Conservation (phyloP, 306 rosid genomes). For the Leucaena leucocephala region DNA sequence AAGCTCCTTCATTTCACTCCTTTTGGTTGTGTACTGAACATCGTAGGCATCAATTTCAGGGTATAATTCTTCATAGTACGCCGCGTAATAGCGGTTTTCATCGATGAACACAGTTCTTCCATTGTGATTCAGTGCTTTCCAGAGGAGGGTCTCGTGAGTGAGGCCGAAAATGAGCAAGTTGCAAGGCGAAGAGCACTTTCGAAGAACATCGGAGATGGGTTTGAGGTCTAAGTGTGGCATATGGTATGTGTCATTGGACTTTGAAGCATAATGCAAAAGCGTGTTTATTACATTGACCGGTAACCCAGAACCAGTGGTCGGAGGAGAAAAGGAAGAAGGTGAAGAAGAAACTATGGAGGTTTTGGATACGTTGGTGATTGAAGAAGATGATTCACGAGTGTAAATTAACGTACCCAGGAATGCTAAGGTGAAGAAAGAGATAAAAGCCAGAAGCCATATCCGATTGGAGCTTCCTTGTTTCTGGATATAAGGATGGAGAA, state of each 20-base stretch:
- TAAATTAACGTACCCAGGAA: slow-evolving; percentile 77
- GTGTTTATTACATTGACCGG: slow-evolving; percentile 84
- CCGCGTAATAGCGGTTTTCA: slow-evolving; percentile 93
- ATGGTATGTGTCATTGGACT: slow-evolving; percentile 77
- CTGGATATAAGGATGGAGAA: slow-evolving; percentile 95
- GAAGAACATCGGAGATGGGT: slow-evolving; percentile 77
- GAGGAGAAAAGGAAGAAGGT: slow-evolving; percentile 1
- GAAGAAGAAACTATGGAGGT: slow-evolving; percentile 36
- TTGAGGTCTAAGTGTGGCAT: slow-evolving; percentile 83
- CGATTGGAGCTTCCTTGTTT: slow-evolving; percentile 91
- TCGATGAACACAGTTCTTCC: slow-evolving; percentile 92
- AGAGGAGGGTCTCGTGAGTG: slow-evolving; percentile 82
- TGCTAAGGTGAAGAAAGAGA: slow-evolving; percentile 82
- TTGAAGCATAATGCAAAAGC: slow-evolving; percentile 80
- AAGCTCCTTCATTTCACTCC: slow-evolving; percentile 67
- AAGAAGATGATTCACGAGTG: slow-evolving; percentile 67
- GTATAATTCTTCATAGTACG: slow-evolving; percentile 79
- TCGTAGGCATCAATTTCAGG: slow-evolving; percentile 93
- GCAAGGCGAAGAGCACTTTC: slow-evolving; percentile 81
- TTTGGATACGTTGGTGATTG: slow-evolving; percentile 31
- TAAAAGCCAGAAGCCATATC: slow-evolving; percentile 76
- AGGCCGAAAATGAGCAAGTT: slow-evolving; percentile 85
- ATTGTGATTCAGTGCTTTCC: slow-evolving; percentile 91
- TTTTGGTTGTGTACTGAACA: slow-evolving; percentile 86
- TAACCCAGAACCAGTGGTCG: slow-evolving; percentile 35